Base-by-base conservation (phyloP, 257 asterid species). In the Henckelia pumila region DNA sequence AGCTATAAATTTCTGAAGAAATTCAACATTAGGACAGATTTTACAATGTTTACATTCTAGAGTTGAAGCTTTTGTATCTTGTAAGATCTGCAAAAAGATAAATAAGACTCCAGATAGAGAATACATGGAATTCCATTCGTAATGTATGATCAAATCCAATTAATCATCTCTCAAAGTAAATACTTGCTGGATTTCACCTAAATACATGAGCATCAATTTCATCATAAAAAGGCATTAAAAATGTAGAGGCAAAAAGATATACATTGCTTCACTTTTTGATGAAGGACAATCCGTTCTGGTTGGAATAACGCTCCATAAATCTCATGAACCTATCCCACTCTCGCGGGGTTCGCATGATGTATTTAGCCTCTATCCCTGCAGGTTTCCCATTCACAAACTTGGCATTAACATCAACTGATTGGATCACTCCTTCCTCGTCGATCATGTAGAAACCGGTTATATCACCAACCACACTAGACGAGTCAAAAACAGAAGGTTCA, bases 291-390 rank as follows among this genome's bases (percentile, higher is more conserved):
- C 96, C 97, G 37, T 87, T 90, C 10, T 79, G 85, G 68, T 88
- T 75, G 68, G 95, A 96, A 55, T 90, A 90, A 33, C 96, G 75
- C 79, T 93, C 95, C 96, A 90, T 93, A 63, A 93, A 93, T 74
- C 99, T 90, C 99, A 90, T 90, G 85, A 91, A 93, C 83, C 99
- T 74, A 76, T 91, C 99, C 97, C 97, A 93, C 8, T 90, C 96
- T 32, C 86, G 65, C 13, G 96, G 87, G 37, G 90, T 76, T 23
- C 97, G 80, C 96, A 88, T 90, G 53, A 87, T 44, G 67, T 90
- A 89, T 73, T 93, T 93, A 28, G 97, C 99, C 80, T 93, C 97
- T 16, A 90, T 82, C 11, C 94, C 95, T 24, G 97, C 96, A 65
- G 97, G 97, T 76, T 88, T 94, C 35, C 99, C 99, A 13, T 94